Base-by-base conservation (phyloP, 1,139 yeast genomes). In the Protomyces pachydermus region DNA sequence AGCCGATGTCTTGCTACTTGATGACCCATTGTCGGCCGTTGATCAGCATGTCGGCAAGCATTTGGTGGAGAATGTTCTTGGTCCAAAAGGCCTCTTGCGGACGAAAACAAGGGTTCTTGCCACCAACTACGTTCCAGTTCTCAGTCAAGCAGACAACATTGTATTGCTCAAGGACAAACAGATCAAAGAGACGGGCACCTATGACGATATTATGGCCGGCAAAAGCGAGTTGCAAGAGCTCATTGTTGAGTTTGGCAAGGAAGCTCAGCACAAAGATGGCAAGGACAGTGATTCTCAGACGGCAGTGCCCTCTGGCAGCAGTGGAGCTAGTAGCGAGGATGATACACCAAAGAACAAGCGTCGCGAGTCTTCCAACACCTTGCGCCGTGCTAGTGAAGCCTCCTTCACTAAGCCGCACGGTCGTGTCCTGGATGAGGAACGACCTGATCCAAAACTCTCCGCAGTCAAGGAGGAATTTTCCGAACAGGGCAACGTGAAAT, bases 1-100 rank as follows among this genome's bases (percentile, higher is more conserved):
- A 70, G 96, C 97, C 2, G 98, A 93, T 74, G 85, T 91, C 42
- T 91, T 90, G 74, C 79, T 93, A 65, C 78, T 93, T 66, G 98
- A 93, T 75, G 98, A 90, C 72, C 88, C 91, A n/a, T 81, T 93
- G 65, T 88, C 96, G 73, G 96, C 98, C 64, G 96, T 93, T 66
- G 97, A 93, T 77, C 95, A 91, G 72, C 96, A 93, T 75, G 97
- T 91, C 70, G 95, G 96, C 18, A 85, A 83, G 70, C 96, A 91
- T 74, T 80, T 93, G 71, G 82, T 86, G 68, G 85, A 85, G 69
- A 84, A 87, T 69, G 95, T 89, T 51, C 78, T 89, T 65, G 96
- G 97, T 20, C 85, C 91, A 25, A 77, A 82, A 39, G 98, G 98
- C 67, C 79, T 93, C 69, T 79, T 93, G 69, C 82, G 84, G 57